phyloP scores from a whole-genome alignment of 2,329 filamentous ascomycete species.

The Botrytis deweyae region DNA sequence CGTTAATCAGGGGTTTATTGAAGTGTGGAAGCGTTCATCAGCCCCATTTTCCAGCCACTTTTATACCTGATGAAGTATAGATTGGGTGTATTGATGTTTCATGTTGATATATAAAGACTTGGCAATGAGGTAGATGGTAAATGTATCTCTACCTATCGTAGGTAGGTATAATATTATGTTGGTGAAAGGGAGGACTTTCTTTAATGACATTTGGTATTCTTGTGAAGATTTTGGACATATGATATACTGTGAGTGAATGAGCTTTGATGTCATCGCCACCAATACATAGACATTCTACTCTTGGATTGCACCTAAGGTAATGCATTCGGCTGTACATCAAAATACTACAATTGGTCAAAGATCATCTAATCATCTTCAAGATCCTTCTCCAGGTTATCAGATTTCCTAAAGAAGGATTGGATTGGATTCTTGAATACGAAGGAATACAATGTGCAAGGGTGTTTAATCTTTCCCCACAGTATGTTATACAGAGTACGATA shows the following conservation, averaged over 20 bases:
- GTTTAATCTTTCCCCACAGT: neutral
- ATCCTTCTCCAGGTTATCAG: neutral
- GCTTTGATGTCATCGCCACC: neutral
- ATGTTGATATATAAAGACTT: neutral
- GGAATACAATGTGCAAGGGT: neutral
- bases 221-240: neutral
- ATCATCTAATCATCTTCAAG: neutral
- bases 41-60: slow-evolving; percentile 9
- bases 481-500: neutral
- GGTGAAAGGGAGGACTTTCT: neutral
- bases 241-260: neutral
- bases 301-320: neutral
- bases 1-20: neutral
- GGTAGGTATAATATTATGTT: neutral
- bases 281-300: neutral
- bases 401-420: neutral
- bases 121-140: neutral
- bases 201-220: neutral
- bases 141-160: too few relatives aligned
- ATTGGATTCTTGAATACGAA: neutral
- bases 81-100: neutral
- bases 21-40: neutral
- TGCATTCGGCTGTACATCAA: neutral
- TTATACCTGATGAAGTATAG: neutral
- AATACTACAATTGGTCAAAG: neutral